phyloP scores from a whole-genome alignment of 257 asterid species.

The Vinca minor region DNA sequence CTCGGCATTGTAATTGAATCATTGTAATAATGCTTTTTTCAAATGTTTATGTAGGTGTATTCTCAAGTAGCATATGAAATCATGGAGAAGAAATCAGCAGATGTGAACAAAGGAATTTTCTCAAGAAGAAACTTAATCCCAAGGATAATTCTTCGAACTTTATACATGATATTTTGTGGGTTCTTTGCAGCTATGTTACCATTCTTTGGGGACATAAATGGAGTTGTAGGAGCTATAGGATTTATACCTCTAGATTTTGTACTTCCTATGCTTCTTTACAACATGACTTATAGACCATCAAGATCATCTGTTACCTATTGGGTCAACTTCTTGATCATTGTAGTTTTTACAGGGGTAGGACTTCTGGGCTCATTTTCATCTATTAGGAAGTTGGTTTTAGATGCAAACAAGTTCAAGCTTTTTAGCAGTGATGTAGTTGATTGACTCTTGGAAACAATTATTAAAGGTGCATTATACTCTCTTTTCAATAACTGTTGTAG shows the following conservation, averaged over 20 bases:
- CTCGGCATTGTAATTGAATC: too few relatives aligned
- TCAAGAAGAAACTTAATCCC: slow-evolving; percentile 77
- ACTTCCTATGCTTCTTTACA: slow-evolving; percentile 92
- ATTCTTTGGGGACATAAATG: slow-evolving; percentile 85
- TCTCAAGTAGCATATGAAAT: slow-evolving; percentile 96
- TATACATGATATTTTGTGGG: slow-evolving; percentile 63
- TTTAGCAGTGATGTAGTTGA: slow-evolving; percentile 71
- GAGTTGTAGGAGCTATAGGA: slow-evolving; percentile 86
- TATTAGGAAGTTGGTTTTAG: slow-evolving; percentile 57
- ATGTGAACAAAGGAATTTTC: slow-evolving; percentile 60
- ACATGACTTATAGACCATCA: slow-evolving; percentile 58
- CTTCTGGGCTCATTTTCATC: slow-evolving; percentile 74
- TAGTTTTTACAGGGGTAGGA: slow-evolving; percentile 74
- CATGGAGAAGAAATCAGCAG: slow-evolving; percentile 90
- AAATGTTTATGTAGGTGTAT: slow-evolving; percentile 43
- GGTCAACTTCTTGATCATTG: slow-evolving; percentile 55
- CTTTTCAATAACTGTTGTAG: not conserved
- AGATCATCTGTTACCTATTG: slow-evolving; percentile 47
- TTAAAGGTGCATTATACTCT: too few relatives aligned
- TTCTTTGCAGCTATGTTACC: slow-evolving; percentile 92
- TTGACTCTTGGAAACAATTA: slow-evolving; percentile 19
- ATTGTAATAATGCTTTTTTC: too few relatives aligned
- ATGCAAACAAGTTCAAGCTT: slow-evolving; percentile 65
- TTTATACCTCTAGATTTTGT: slow-evolving; percentile 90
- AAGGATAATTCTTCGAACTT: slow-evolving; percentile 62